Percentiles rank a stretch among this genome's conserved stretches.
Conservation (phyloP, 2,329 filamentous ascomycete genomes). For the Nothophoma quercina region DNA sequence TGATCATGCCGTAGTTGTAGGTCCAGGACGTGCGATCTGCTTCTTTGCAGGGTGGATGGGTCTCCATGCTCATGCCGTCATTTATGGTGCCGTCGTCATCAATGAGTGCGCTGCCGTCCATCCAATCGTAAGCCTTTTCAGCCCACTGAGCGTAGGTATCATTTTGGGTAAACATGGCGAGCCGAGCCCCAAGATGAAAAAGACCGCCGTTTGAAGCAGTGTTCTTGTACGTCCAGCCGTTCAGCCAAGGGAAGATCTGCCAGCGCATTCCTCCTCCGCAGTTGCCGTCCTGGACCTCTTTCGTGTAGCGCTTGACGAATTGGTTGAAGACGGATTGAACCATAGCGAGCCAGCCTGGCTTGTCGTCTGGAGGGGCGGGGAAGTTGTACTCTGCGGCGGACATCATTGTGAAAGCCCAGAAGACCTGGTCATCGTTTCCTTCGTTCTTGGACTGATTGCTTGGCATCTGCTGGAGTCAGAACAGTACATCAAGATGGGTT, state of each 20-base stretch:
- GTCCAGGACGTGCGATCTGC: slow-evolving; percentile 46
- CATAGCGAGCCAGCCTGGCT: slow-evolving; percentile 55
- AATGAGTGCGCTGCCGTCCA: slow-evolving; percentile 36
- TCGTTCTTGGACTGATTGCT: slow-evolving; percentile 48
- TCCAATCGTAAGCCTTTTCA: slow-evolving; percentile 47
- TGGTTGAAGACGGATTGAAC: slow-evolving; percentile 52
- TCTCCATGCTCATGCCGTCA: slow-evolving; percentile 36
- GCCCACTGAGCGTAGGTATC: slow-evolving; percentile 48
- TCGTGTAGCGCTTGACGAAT: slow-evolving; percentile 45
- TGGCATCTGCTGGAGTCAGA: slow-evolving; percentile 36
- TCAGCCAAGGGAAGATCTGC: slow-evolving; percentile 48
- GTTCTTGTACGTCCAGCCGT: slow-evolving; percentile 50
- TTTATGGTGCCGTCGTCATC: slow-evolving; percentile 36
- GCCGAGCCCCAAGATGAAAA: slow-evolving; percentile 48
- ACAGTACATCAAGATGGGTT: neutral
- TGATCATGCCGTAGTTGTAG: slow-evolving; percentile 50
- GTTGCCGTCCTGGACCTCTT: slow-evolving; percentile 28
- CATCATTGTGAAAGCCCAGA: slow-evolving; percentile 66
- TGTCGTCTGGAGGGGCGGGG: slow-evolving; percentile 48
- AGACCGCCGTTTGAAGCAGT: slow-evolving; percentile 49
- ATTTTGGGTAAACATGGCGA: slow-evolving; percentile 50
- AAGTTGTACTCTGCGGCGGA: slow-evolving; percentile 62
- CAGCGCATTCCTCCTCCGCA: slow-evolving; percentile 49
- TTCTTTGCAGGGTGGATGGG: slow-evolving; percentile 33
- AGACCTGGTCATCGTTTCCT: slow-evolving; percentile 66